A percentile compares a stretch with the other conserved stretches of the same genome.
Conservation (phyloP, 2,329 filamentous ascomycete species). For the Mariannaea sp. region DNA sequence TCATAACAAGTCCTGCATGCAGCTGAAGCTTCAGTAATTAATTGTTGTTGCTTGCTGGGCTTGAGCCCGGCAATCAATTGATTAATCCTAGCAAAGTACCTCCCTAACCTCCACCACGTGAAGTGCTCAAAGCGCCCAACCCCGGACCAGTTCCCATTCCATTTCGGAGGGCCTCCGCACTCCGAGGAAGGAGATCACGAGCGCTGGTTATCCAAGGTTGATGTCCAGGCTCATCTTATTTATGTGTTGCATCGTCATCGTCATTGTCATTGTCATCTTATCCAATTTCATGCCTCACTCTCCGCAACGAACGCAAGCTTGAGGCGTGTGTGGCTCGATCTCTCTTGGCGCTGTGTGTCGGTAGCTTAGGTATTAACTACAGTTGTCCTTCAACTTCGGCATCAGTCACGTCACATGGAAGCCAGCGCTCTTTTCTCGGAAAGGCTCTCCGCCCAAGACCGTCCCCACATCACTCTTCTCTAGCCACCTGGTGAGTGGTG, state of each 20-base stretch:
- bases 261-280: too few species aligned
- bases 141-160: neutral
- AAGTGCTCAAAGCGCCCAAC: slow-evolving; percentile 4
- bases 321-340: slow-evolving; percentile 7
- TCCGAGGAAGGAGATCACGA: slow-evolving; percentile 8
- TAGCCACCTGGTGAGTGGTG: too few species aligned
- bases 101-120: slow-evolving; percentile 21
- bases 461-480: slow-evolving; percentile 10
- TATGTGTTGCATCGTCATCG: slow-evolving; percentile 3
- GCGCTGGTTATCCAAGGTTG: slow-evolving; percentile 1
- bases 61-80: neutral
- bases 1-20: too few species aligned
- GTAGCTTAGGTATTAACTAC: neutral
- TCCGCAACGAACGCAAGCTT: too few species aligned
- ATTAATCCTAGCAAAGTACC: slow-evolving; percentile 17
- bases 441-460: neutral
- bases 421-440: neutral
- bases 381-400: too few species aligned
- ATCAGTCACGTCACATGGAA: too few species aligned
- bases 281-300: slow-evolving; percentile 1
- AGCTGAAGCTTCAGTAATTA: neutral
- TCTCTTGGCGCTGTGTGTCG: neutral
- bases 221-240: slow-evolving; percentile 8
- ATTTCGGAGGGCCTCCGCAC: slow-evolving; percentile 11
- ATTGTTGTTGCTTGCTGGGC: too few species aligned